These are phyloP conservation scores for Phycomyces blakesleeanus DNA, from an alignment of 192 early-diverging fungal species.

Conservation along the genomic window DNA sequence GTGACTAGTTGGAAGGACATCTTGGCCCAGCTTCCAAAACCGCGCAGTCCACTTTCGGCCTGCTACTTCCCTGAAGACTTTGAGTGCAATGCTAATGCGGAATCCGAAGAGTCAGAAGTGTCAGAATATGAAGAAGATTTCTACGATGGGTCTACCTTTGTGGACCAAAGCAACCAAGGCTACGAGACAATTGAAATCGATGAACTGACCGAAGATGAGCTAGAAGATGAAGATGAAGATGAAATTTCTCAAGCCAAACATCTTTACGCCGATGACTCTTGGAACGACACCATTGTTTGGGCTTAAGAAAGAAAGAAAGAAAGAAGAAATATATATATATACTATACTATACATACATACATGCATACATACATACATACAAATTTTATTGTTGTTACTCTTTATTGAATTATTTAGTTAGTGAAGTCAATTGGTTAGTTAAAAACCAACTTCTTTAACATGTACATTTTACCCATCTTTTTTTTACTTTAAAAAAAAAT, in stretches of 20 bases:
- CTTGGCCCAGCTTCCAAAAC: conserved; percentile 38
- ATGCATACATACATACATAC: too few relatives aligned
- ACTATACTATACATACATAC: too few relatives aligned
- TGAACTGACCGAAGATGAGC: background rate
- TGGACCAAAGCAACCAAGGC: background rate
- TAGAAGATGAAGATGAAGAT: background rate
- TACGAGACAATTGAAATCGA: background rate
- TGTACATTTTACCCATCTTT: too few relatives aligned
- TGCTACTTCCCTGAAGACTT: conserved; percentile 11
- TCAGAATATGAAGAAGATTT: background rate
- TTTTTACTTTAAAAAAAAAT: too few relatives aligned
- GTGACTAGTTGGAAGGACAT: conserved; percentile 52
- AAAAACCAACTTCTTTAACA: too few relatives aligned
- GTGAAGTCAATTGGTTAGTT: too few relatives aligned
- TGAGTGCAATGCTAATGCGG: background rate
- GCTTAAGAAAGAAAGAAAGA: too few relatives aligned
- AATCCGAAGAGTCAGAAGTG: background rate
- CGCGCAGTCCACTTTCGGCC: conserved; percentile 37
- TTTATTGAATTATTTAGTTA: too few relatives aligned
- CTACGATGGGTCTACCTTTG: background rate
- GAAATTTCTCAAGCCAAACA: background rate
- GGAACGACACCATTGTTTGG: background rate
- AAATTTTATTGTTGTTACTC: too few relatives aligned
- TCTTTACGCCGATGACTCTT: background rate
- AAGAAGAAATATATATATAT: too few relatives aligned